Evolutionary conservation across 179 eudicot genomes (phyloP).

Genomic region (Silene vulgaris): DNA sequence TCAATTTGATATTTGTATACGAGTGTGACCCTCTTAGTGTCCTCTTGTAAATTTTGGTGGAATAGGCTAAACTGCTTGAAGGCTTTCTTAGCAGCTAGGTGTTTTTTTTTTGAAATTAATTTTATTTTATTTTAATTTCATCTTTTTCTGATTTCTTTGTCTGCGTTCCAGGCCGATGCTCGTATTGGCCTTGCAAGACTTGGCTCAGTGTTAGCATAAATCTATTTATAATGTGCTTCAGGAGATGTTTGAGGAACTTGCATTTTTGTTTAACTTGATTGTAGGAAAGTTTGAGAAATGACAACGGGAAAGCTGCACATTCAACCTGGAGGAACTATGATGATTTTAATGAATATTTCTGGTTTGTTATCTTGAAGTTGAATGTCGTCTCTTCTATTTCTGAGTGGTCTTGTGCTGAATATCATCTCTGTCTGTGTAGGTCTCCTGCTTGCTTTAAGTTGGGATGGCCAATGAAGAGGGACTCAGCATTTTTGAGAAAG

Average conservation of each 20-base stretch:
- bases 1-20: background rate
- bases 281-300: slow-evolving; percentile 73
- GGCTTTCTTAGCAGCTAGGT: background rate
- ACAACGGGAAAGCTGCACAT: slow-evolving; percentile 78
- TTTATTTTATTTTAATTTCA: background rate
- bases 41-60: background rate
- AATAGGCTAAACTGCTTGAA: background rate
- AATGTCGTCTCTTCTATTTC: background rate
- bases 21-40: background rate
- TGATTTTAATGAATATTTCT: slow-evolving; percentile 95
- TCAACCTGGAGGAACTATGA: slow-evolving; percentile 97
- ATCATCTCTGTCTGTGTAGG: slow-evolving; percentile 35
- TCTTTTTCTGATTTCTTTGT: background rate
- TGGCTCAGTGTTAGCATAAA: slow-evolving; percentile 3
- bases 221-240: background rate
- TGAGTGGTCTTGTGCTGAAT: background rate
- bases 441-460: slow-evolving; percentile 73
- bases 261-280: slow-evolving; percentile 16
- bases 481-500: slow-evolving; percentile 56
- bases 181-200: background rate
- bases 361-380: slow-evolving; percentile 41
- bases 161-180: background rate
- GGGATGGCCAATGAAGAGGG: slow-evolving; percentile 72
- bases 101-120: background rate
- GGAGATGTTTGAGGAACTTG: background rate